Evolutionary conservation across 2,329 filamentous ascomycete species (phyloP), one percentile per base, ranked within the genome.

Genomic region (Fusarium subglutinans): DNA sequence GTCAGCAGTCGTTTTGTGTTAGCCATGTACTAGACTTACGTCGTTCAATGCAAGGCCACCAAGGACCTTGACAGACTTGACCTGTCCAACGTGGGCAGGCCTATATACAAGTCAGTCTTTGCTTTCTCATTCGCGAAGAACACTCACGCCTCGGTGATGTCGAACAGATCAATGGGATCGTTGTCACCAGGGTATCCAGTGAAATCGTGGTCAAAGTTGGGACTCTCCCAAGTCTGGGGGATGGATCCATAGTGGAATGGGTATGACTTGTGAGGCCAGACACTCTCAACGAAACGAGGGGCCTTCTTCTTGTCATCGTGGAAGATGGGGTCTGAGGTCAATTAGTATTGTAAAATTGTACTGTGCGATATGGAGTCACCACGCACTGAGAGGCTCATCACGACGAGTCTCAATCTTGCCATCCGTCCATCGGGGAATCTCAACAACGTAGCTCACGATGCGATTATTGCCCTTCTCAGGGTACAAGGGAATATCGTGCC

Each of bases 211-310:
- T 82, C 71, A 41, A 81, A 78, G 66, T 84, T 85, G 28, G 83
- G 82, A 56, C 81, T 82, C 74, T 85, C 84, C 84, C 84, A 85
- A 0, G 84, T 85, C 70, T 85, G 84, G 1, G 84, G 84, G 26
- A 85, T 83, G 9, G 83, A 84, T 0, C 84, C 84, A 55, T 85
- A 85, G 33, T 82, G 78, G 69, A 85, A 84, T 0, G 83, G 84
- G 43, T 85, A 85, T 0, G 82, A 79, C 75, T 82, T 84, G 75
- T 85, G 83, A 43, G 84, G 84, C 82, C 83, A 85, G 15, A 85
- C 79, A 33, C 79, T 84, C 57, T 83, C 81, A 18, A 85, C 83
- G 28, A 83, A 85, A 30, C 84, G 79, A 20, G 80, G 81, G 38
- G 76, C 70, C 4, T 79, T 74, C 20, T 83, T 79, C 54, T 81